Evolutionary conservation across 1,284 basidiomycete genomes (phyloP).

Genomic region (Phenoliferia sp.): DNA sequence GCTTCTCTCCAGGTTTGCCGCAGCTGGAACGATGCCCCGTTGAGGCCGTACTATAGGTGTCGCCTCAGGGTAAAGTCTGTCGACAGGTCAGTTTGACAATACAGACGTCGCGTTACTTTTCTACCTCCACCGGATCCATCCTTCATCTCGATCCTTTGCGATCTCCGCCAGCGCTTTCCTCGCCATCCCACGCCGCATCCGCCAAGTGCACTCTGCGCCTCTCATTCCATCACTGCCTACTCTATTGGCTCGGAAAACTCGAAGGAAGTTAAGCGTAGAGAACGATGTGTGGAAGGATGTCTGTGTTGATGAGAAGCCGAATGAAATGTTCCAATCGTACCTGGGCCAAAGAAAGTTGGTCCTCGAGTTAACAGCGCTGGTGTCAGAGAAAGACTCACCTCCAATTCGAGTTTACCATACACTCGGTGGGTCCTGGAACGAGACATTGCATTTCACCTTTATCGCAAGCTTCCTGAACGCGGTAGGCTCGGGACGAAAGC

Average conservation of each 20-base stretch:
- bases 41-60: too few species aligned
- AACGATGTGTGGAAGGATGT: slow-evolving; percentile 1
- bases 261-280: neutral
- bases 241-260: slow-evolving; percentile 1
- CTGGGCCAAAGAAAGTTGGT: neutral
- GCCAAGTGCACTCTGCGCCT: neutral
- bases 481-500: neutral
- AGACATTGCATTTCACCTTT: neutral
- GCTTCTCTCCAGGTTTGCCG: too few species aligned
- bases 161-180: neutral
- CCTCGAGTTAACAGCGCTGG: neutral
- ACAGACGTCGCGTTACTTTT: too few species aligned
- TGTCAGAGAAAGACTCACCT: neutral
- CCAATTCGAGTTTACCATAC: slow-evolving; percentile 5
- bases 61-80: too few species aligned
- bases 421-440: neutral
- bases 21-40: too few species aligned
- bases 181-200: neutral
- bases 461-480: neutral
- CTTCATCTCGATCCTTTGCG: neutral
- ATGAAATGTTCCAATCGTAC: neutral
- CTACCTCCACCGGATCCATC: neutral
- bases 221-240: neutral
- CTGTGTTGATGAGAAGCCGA: neutral
- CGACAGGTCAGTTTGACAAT: too few species aligned